phyloP scores from a whole-genome alignment of 2,329 filamentous ascomycete genomes.

The Pseudocercospora vitis region DNA sequence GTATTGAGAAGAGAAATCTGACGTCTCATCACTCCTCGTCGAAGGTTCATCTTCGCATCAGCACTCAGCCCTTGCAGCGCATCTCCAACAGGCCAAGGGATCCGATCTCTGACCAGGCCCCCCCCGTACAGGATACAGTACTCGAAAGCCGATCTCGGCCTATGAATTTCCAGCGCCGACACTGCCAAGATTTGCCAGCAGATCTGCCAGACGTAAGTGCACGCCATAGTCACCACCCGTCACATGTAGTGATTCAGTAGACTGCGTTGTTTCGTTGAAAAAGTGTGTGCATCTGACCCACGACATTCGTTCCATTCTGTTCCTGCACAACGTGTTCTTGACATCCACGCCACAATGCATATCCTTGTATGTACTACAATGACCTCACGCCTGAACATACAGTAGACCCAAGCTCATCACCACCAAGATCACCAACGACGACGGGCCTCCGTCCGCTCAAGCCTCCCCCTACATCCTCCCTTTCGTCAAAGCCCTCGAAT shows the following conservation, averaged over 20 bases:
- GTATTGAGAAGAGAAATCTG: neutral
- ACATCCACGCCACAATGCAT: neutral
- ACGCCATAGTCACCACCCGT: too few species aligned
- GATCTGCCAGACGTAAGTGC: too few species aligned
- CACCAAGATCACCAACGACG: conserved; percentile 51
- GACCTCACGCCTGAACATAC: too few species aligned
- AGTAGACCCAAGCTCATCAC: neutral
- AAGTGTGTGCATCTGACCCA: too few species aligned
- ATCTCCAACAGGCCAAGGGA: neutral
- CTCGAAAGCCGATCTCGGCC: neutral
- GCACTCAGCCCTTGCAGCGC: conserved; percentile 1
- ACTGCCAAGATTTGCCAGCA: too few species aligned
- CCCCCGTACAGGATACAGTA: neutral
- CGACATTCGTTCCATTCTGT: too few species aligned
- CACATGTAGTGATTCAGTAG: too few species aligned
- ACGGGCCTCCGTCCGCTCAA: conserved; percentile 52
- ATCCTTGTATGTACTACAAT: neutral
- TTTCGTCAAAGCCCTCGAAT: conserved; percentile 48
- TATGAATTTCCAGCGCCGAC: neutral
- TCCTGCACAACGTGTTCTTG: neutral
- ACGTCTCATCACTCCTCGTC: neutral
- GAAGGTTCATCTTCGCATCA: neutral
- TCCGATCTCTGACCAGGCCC: neutral
- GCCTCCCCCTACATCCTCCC: conserved; percentile 53
- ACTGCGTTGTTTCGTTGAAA: too few species aligned